These are phyloP conservation scores for Aspergillus fijiensis DNA, from an alignment of 2,329 filamentous ascomycete genomes.

Conservation along the genomic window DNA sequence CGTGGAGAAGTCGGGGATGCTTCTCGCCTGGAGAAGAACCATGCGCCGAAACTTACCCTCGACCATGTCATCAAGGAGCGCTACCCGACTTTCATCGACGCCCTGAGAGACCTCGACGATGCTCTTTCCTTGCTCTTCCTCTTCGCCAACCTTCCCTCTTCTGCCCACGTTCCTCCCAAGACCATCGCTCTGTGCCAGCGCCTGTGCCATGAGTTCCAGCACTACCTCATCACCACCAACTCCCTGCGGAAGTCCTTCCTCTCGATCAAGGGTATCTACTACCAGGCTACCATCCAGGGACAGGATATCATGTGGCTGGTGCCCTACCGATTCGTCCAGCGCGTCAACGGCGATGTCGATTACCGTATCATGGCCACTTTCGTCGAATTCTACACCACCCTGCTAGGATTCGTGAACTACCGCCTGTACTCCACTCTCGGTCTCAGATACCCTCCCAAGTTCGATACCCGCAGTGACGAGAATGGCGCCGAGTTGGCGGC, in stretches of 20 bases:
- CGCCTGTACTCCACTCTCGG: constrained; percentile 87
- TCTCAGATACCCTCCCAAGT: constrained; percentile 92
- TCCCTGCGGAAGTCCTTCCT: constrained; percentile 93
- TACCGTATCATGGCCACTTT: constrained; percentile 99
- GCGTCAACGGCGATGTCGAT: constrained; percentile 89
- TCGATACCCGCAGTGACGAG: constrained; percentile 83
- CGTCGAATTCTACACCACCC: constrained; percentile 96
- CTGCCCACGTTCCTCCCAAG: constrained; percentile 84
- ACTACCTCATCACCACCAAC: constrained; percentile 91
- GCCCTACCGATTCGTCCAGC: constrained; percentile 96
- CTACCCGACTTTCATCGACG: constrained; percentile 95
- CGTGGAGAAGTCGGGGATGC: constrained; percentile 89
- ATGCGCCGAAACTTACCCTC: constrained; percentile 83
- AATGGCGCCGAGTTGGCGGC: constrained; percentile 85
- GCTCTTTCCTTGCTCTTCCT: constrained; percentile 95
- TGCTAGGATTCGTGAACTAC: constrained; percentile 95
- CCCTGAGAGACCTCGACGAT: constrained; percentile 91
- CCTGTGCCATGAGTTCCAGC: constrained; percentile 91
- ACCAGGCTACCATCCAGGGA: constrained; percentile 94
- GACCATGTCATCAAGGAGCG: constrained; percentile 98
- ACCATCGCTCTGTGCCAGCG: constrained; percentile 94
- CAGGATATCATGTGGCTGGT: constrained; percentile 97
- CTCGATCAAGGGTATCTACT: constrained; percentile 99
- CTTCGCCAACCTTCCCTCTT: constrained; percentile 93
- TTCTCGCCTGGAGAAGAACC: constrained; percentile 83